Percentiles rank a stretch among this genome's conserved stretches.
phyloP scores from a whole-genome alignment of 495 filamentous ascomycete genomes.

The Xylaria venustula region DNA sequence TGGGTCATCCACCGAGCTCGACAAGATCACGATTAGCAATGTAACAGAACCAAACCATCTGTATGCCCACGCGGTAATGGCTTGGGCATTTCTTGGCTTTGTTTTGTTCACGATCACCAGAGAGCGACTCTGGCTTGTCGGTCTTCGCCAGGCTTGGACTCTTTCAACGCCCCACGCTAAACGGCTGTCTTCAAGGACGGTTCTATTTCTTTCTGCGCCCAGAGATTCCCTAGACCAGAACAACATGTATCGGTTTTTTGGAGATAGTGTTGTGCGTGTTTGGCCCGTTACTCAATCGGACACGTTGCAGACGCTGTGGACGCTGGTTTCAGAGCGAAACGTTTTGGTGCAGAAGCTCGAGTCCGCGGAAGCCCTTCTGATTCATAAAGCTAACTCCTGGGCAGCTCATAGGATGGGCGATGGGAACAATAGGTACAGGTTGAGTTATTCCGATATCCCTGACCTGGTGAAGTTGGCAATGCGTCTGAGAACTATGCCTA shows the following conservation, averaged over 20 bases:
- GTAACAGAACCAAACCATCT: slow-evolving; percentile 50
- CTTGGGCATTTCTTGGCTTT: slow-evolving; percentile 67
- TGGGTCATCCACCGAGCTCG: slow-evolving; percentile 57
- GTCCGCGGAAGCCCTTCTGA: slow-evolving; percentile 63
- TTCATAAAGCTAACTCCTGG: slow-evolving; percentile 56
- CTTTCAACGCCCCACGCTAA: slow-evolving; percentile 65
- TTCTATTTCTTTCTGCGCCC: slow-evolving; percentile 68
- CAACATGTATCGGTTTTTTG: slow-evolving; percentile 58
- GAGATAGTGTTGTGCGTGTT: slow-evolving; percentile 55
- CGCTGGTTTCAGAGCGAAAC: slow-evolving; percentile 59
- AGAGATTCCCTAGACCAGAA: slow-evolving; percentile 56
- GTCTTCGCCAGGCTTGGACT: slow-evolving; percentile 68
- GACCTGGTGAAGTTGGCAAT: slow-evolving; percentile 50
- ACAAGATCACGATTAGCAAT: slow-evolving; percentile 67
- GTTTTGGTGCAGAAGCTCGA: slow-evolving; percentile 60
- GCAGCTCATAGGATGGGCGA: slow-evolving; percentile 44
- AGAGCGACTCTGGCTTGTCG: slow-evolving; percentile 68
- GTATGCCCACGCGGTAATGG: slow-evolving; percentile 62
- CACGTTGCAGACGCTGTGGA: slow-evolving; percentile 49
- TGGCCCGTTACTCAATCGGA: slow-evolving; percentile 58
- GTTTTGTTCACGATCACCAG: slow-evolving; percentile 65
- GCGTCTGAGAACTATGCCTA: slow-evolving; percentile 52
- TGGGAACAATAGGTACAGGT: slow-evolving; percentile 46
- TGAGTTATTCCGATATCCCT: slow-evolving; percentile 48
- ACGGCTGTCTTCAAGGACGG: slow-evolving; percentile 65